Conservation (phyloP, 805 yeast species). For the Blastobotrys peoriensis region DNA sequence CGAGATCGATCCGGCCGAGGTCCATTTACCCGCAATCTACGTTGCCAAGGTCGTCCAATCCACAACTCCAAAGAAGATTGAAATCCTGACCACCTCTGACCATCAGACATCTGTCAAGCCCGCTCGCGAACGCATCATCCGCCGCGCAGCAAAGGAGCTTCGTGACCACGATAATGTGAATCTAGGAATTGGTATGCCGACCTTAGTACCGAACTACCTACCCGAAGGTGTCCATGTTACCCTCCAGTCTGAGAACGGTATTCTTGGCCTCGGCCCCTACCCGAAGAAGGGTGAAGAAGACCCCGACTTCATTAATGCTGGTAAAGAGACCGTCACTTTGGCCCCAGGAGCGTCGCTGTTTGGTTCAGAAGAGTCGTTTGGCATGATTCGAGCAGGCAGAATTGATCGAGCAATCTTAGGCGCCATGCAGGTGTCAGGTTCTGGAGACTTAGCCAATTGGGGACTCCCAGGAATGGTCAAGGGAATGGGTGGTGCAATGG, state of each 20-base stretch:
- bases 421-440: conserved; percentile 38
- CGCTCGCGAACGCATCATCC: conserved; percentile 31
- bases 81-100: conserved; percentile 28
- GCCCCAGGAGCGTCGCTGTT: conserved; percentile 37
- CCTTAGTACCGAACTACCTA: conserved; percentile 35
- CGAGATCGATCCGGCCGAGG: conserved; percentile 37
- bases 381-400: conserved; percentile 40
- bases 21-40: conserved; percentile 39
- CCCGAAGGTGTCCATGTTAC: conserved; percentile 31
- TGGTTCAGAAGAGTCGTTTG: conserved; percentile 42
- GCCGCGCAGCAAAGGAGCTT: conserved; percentile 39
- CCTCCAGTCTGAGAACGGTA: conserved; percentile 42
- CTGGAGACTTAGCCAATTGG: conserved; percentile 43
- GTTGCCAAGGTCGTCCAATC: conserved; percentile 36
- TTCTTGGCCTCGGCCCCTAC: conserved; percentile 40
- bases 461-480: conserved; percentile 40
- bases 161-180: conserved; percentile 35
- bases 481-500: conserved; percentile 49
- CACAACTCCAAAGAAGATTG: conserved; percentile 37
- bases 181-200: conserved; percentile 42
- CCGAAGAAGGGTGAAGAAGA: conserved; percentile 35
- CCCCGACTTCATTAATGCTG: conserved; percentile 41
- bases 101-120: conserved; percentile 14
- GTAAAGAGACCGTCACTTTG: conserved; percentile 41
- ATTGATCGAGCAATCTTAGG: conserved; percentile 38